Conservation (phyloP, 75 land plant genomes). For the Pseudotsuga menziesii region DNA sequence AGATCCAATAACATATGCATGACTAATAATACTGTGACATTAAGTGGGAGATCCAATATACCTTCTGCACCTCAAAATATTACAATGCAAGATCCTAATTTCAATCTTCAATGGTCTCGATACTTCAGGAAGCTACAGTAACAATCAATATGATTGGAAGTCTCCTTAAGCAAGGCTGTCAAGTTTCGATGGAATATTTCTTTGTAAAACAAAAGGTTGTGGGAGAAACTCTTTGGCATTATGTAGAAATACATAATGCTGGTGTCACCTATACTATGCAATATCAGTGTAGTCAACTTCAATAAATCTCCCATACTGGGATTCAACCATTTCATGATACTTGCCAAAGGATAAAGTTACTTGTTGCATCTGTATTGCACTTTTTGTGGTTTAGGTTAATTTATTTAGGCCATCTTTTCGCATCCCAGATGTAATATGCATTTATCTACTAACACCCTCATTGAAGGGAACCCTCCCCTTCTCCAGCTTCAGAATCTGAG, state of each 20-base stretch:
- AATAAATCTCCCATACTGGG: background rate
- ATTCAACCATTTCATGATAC: slow-evolving; percentile 1
- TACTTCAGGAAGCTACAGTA: slow-evolving; percentile 41
- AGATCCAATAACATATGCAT: slow-evolving; percentile 19
- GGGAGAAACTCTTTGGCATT: background rate
- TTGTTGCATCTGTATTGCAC: background rate
- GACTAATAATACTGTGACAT: slow-evolving; percentile 35
- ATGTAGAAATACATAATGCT: slow-evolving; percentile 1
- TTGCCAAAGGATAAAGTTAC: background rate
- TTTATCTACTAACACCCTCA: slow-evolving; percentile 5
- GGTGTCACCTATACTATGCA: background rate
- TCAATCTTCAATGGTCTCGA: slow-evolving; percentile 49
- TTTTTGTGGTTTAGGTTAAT: background rate
- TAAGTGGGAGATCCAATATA: slow-evolving; percentile 56
- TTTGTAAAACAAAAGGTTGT: background rate
- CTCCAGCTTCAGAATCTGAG: slow-evolving; percentile 7
- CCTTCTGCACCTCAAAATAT: slow-evolving; percentile 32
- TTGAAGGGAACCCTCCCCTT: background rate
- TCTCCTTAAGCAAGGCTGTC: slow-evolving; percentile 5
- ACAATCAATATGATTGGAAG: slow-evolving; percentile 60
- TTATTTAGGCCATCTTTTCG: background rate
- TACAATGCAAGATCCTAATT: slow-evolving; percentile 9
- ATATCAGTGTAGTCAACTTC: background rate
- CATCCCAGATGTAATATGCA: background rate
- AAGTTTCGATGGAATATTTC: background rate